Evolutionary conservation across 352 stramenopile species (phyloP), one percentile per base, ranked within the genome.

Genomic region (Globisporangium spinosum): DNA sequence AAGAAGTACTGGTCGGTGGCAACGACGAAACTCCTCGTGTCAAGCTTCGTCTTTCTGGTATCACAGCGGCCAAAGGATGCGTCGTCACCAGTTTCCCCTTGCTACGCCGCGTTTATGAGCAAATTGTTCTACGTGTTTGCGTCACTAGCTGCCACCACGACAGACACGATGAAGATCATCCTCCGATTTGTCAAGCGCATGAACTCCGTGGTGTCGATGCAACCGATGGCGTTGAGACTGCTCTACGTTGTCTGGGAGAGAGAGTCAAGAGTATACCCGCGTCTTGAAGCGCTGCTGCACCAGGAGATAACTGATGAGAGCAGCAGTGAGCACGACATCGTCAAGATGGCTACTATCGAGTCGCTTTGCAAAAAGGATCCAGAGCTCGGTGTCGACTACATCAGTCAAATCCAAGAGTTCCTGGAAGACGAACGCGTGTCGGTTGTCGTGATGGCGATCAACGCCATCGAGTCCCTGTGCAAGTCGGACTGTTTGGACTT

Each of bases 121-220:
- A 77, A 71, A 51, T 75, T 68, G 5, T 80, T 89, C 61, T 86
- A 82, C 59, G 77, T 79, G 20, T 66, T 89, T 15, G 80, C 76
- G 43, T 75, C 68, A 20, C 63, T 88, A 9, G 80, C 75, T 15
- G 75, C 79, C 51, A 77, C 70, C 20, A 87, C 80, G 47, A 89
- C 78, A 15, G 86, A 92, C 9, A 90, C 83, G 23, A 92, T 94
- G 83, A 88, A 85, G 54, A 79, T 90, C 15, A 69, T 90, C 3
- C 78, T 94, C 62, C 80, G 83, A 49, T 70, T 91, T 5, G 77
- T 94, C 62, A 85, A 91, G 58, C 77, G 73, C 49, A 83, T 92
- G 81, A 75, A 76, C 34, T 53, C 57, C 0, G 73, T 72, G 0
- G 51, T 45, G 29, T 69, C 65, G 8, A 79, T 79, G 66, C 77